Evolutionary conservation across 164 flowering plant species (phyloP).

Genomic region (Platanus orientalis): DNA sequence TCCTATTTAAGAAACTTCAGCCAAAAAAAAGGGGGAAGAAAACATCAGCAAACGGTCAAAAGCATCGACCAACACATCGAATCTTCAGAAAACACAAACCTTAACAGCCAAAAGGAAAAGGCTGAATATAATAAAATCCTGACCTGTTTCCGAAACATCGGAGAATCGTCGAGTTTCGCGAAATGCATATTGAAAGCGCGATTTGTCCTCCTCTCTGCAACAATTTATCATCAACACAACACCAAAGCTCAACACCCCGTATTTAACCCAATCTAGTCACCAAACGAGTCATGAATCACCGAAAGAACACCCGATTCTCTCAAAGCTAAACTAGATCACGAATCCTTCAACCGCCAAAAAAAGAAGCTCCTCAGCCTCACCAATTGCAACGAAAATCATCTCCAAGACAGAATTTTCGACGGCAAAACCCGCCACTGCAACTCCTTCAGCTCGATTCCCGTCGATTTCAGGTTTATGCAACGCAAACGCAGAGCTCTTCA

Average conservation of each 20-base stretch:
- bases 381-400: neutral
- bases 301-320: neutral
- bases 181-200: slow-evolving; percentile 62
- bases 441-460: neutral
- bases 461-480: neutral
- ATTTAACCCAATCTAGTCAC: slow-evolving; percentile 6
- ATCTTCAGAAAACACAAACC: neutral
- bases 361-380: slow-evolving; percentile 1
- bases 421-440: neutral
- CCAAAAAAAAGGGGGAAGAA: neutral
- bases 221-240: slow-evolving; percentile 22
- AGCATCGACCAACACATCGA: neutral
- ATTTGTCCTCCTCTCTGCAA: slow-evolving; percentile 9
- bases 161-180: slow-evolving; percentile 96
- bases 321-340: slow-evolving; percentile 8
- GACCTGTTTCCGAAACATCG: slow-evolving; percentile 99
- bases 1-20: neutral
- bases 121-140: neutral
- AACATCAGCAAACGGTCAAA: neutral
- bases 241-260: slow-evolving; percentile 21
- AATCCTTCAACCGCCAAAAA: neutral
- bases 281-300: neutral
- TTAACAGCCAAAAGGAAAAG: neutral
- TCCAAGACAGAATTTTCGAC: neutral
- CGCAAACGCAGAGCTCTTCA: neutral